Conservation (phyloP, 768 basidiomycete genomes). For the Psilocybe sp. region DNA sequence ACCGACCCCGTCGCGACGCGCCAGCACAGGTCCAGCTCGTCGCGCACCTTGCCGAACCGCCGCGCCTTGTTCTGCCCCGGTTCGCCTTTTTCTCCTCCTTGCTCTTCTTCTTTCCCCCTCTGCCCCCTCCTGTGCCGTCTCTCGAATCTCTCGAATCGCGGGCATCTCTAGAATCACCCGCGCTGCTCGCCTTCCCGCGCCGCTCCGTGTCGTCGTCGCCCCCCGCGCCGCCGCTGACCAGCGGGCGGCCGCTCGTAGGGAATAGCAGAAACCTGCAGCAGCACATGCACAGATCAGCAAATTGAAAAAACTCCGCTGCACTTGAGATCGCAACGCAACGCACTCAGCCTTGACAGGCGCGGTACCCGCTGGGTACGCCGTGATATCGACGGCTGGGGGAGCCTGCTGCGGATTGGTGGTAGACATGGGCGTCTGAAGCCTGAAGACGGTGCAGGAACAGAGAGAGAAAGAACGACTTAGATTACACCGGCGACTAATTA, state of each 20-base stretch:
- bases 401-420: neutral
- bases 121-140: too few relatives aligned
- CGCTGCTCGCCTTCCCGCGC: constrained; percentile 20
- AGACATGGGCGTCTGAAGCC: too few relatives aligned
- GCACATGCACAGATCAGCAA: too few relatives aligned
- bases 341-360: constrained; percentile 39
- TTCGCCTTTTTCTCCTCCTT: constrained; percentile 73
- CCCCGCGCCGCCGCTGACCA: constrained; percentile 53
- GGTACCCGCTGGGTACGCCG: constrained; percentile 25
- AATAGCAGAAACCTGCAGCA: too few relatives aligned
- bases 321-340: constrained; percentile 10
- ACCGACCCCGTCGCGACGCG: constrained; percentile 63
- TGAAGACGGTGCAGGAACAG: too few relatives aligned
- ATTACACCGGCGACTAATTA: too few relatives aligned
- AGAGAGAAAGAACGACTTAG: too few relatives aligned
- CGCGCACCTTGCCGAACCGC: constrained; percentile 72
- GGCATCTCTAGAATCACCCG: constrained; percentile 13
- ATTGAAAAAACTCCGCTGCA: too few relatives aligned
- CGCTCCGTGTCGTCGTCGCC: constrained; percentile 42
- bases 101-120: constrained; percentile 31
- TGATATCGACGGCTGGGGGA: neutral
- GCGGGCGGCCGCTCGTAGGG: too few relatives aligned
- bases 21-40: constrained; percentile 84
- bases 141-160: neutral
- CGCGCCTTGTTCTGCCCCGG: constrained; percentile 79